Evolutionary conservation across 768 basidiomycete species (phyloP).

Genomic region (Piloderma croceum): DNA sequence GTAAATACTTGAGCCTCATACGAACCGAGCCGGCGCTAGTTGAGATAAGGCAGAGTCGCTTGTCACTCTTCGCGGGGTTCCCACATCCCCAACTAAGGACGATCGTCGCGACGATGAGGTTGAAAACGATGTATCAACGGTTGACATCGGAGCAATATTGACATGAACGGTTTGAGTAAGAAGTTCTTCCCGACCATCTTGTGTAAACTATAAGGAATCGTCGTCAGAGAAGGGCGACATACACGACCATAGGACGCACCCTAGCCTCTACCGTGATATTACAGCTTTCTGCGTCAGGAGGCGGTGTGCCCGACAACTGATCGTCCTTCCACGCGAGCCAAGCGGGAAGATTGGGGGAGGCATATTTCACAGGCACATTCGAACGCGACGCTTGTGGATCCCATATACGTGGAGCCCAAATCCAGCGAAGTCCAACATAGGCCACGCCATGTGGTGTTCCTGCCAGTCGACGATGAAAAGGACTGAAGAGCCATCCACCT

Average conservation of each 20-base stretch:
- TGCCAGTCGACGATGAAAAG: slow-evolving; percentile 83
- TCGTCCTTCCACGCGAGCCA: slow-evolving; percentile 91
- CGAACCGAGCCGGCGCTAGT: slow-evolving; percentile 25
- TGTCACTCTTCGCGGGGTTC: slow-evolving; percentile 37
- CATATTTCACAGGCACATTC: slow-evolving; percentile 73
- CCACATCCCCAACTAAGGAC: slow-evolving; percentile 41
- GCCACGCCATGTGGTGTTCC: slow-evolving; percentile 79
- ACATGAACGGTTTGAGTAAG: slow-evolving; percentile 64
- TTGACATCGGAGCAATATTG: slow-evolving; percentile 62
- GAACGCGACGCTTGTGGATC: slow-evolving; percentile 88
- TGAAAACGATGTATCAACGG: slow-evolving; percentile 39
- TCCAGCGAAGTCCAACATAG: slow-evolving; percentile 75
- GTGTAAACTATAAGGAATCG: slow-evolving; percentile 44
- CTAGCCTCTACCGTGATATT: slow-evolving; percentile 72
- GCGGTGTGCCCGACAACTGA: slow-evolving; percentile 74
- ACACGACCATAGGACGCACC: slow-evolving; percentile 37
- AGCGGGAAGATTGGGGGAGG: slow-evolving; percentile 72
- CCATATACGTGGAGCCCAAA: slow-evolving; percentile 93
- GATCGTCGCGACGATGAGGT: slow-evolving; percentile 39
- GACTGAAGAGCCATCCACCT: slow-evolving; percentile 80
- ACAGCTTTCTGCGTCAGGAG: slow-evolving; percentile 67
- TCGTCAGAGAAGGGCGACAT: slow-evolving; percentile 7
- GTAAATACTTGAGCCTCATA: slow-evolving; percentile 4
- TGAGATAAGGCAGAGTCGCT: slow-evolving; percentile 35
- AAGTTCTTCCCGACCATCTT: slow-evolving; percentile 71